A percentile compares a stretch with the other conserved stretches of the same genome.
Conservation (phyloP, 2,329 filamentous ascomycete genomes). For the Alternaria gaisen region DNA sequence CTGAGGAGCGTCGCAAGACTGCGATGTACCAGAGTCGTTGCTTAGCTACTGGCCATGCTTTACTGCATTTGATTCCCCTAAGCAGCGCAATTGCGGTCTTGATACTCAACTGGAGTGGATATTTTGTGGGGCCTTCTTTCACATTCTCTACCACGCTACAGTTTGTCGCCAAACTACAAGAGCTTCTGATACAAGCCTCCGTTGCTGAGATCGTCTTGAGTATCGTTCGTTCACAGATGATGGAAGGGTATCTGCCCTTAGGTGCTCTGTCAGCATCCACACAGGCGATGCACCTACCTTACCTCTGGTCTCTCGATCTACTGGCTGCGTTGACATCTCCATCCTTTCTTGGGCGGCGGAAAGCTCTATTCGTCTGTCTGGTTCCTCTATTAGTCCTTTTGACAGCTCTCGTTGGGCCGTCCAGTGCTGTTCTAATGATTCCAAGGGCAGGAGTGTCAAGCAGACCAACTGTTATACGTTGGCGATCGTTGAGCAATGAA, state of each 20-base stretch:
- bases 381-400: neutral
- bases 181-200: slow-evolving; percentile 28
- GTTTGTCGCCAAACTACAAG: slow-evolving; percentile 31
- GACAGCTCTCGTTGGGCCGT: slow-evolving; percentile 18
- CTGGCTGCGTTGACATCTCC: neutral
- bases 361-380: neutral
- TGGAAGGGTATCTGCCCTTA: slow-evolving; percentile 11
- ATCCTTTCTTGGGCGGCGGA: neutral
- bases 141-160: slow-evolving; percentile 15
- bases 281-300: slow-evolving; percentile 21
- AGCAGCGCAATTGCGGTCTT: slow-evolving; percentile 12
- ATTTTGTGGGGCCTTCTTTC: slow-evolving; percentile 9
- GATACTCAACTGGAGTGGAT: slow-evolving; percentile 2
- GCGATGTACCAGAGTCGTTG: slow-evolving; percentile 13
- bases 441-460: neutral
- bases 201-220: slow-evolving; percentile 14
- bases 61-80: slow-evolving; percentile 18
- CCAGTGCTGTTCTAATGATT: slow-evolving; percentile 20
- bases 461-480: neutral
- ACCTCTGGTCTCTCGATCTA: slow-evolving; percentile 28
- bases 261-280: slow-evolving; percentile 19
- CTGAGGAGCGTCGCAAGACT: slow-evolving; percentile 17
- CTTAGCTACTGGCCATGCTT: slow-evolving; percentile 12
- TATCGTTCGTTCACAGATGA: slow-evolving; percentile 12
- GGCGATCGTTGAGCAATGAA: neutral